Evolutionary conservation across 306 rosid genomes (phyloP), one percentile per base, ranked within the genome.

Genomic region (Rosa persica): DNA sequence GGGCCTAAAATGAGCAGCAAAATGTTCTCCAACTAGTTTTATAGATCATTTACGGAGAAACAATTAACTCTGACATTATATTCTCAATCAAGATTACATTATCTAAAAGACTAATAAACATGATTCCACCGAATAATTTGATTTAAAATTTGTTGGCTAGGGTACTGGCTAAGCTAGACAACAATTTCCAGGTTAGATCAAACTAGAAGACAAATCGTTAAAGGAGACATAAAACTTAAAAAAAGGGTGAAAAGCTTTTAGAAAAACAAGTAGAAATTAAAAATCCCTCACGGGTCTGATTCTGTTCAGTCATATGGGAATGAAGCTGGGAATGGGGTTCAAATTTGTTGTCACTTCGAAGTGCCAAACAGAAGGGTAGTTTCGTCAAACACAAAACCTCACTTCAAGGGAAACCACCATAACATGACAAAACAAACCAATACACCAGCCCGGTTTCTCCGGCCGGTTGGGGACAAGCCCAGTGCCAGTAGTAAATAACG

Each of bases 241-340:
- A 38, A 73, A 38, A 71, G 65, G 62, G 78, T 42, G 39, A 23
- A 34, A 6, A 57, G 51, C 30, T 8, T 55, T 16, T 5, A 10
- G 60, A 34, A 30, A 58, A 44, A 20, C 43, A 19, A 20, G 4
- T 25, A 83, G 81, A 76, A 66, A 81, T 76, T 51, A 25, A 80
- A 73, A 81, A 83, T 27, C 44, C 69, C 44, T 94, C 98, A 94
- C 96, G 98, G 96, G 94, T 81, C 38, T 82, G 68, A 9, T 40
- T 84, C 96, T 91, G 87, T 90, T 90, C 82, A 86, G 81, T 80
- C 77, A 83, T 55, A 85, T 80, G 83, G 81, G 73, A 70, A 8
- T 43, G 77, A 80, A 73, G 80, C 60, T 72, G 44, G 34, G 70
- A 42, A 70, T 3, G 6, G 12, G 16, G 30, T n/a, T 34, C 70